Conservation (phyloP, 2,329 filamentous ascomycete genomes). For the Lachnellula cervina region DNA sequence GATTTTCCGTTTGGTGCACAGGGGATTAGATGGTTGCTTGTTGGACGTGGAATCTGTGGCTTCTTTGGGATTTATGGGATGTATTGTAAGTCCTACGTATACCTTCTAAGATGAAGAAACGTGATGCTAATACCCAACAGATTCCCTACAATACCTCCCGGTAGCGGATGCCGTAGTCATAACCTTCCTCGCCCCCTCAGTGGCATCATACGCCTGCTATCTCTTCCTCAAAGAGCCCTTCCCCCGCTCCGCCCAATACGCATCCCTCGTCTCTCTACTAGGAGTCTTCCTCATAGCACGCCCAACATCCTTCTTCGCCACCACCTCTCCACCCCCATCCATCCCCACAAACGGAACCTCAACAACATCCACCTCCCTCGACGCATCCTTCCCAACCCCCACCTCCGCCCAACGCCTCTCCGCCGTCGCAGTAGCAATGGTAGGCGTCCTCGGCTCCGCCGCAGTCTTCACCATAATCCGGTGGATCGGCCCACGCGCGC, state of each 20-base stretch:
- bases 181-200: constrained; percentile 75
- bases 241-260: constrained; percentile 70
- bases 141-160: constrained; percentile 71
- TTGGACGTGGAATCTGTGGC: constrained; percentile 64
- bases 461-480: constrained; percentile 71
- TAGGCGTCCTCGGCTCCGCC: constrained; percentile 73
- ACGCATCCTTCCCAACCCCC: constrained; percentile 32
- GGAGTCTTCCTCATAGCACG: constrained; percentile 82
- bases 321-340: constrained; percentile 2
- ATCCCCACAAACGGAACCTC: not conserved
- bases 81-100: constrained; percentile 22
- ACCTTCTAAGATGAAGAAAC: not conserved
- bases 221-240: constrained; percentile 72
- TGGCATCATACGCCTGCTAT: constrained; percentile 77
- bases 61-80: constrained; percentile 74
- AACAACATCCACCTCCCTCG: constrained; percentile 1
- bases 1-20: constrained; percentile 65
- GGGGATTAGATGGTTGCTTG: constrained; percentile 62
- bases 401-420: constrained; percentile 39
- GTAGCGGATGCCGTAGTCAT: constrained; percentile 86
- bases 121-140: constrained; percentile 26
- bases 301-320: constrained; percentile 36
- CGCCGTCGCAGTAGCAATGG: constrained; percentile 65
- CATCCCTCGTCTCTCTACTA: constrained; percentile 66
- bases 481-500: constrained; percentile 75